A percentile compares a stretch with the other conserved stretches of the same genome.
These are phyloP conservation scores for Chalciporus pseudorubinellus DNA, from an alignment of 768 basidiomycete genomes.

Conservation along the genomic window DNA sequence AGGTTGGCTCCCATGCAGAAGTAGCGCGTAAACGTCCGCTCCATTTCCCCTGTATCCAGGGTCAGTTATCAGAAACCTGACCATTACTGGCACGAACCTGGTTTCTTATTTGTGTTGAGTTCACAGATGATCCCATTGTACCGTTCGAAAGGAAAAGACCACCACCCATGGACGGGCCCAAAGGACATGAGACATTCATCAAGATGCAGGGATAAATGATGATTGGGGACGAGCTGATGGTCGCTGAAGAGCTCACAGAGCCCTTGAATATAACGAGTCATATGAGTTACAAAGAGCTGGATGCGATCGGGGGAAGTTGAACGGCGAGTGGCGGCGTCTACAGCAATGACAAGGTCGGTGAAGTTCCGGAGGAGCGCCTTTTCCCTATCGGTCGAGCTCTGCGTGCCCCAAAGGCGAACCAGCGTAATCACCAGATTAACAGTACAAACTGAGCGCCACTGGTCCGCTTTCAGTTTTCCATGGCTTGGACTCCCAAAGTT, in stretches of 20 bases:
- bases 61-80: too few relatives aligned
- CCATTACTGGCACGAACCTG: slow-evolving; percentile 30
- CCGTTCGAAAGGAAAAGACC: slow-evolving; percentile 30
- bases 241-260: not conserved
- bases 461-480: too few relatives aligned
- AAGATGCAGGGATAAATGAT: slow-evolving; percentile 42
- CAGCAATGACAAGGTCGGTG: not conserved
- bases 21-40: too few relatives aligned
- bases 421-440: not conserved
- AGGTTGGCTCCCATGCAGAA: too few relatives aligned
- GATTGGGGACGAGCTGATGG: slow-evolving; percentile 22
- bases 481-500: too few relatives aligned
- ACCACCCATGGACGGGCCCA: slow-evolving; percentile 29
- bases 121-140: slow-evolving; percentile 32
- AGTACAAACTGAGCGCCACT: too few relatives aligned
- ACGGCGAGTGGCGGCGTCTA: not conserved
- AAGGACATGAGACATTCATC: slow-evolving; percentile 22
- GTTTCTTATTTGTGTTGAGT: slow-evolving; percentile 29
- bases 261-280: not conserved
- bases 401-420: too few relatives aligned
- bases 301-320: not conserved
- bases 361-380: not conserved
- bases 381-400: too few relatives aligned
- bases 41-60: too few relatives aligned
- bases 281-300: not conserved